phyloP scores from a whole-genome alignment of 1,284 basidiomycete species.

The Ustilago bromivora region DNA sequence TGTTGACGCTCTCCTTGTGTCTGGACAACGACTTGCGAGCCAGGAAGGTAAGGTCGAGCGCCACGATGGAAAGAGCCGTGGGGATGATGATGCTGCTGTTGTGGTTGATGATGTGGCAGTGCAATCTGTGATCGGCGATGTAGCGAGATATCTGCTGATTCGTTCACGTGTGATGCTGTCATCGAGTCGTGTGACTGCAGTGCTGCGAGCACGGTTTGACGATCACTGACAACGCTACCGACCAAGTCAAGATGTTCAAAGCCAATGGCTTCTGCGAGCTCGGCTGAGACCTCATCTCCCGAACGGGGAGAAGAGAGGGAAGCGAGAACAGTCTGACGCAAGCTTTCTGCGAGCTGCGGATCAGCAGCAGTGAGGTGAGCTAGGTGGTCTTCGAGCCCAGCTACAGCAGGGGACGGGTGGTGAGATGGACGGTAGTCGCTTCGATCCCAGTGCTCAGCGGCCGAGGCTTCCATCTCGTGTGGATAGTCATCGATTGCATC shows the following conservation, averaged over 20 bases:
- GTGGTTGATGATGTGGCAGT: conserved; percentile 12
- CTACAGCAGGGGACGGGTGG: conserved; percentile 21
- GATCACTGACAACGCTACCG: conserved; percentile 69
- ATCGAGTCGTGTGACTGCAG: conserved; percentile 1
- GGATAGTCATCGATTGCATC: conserved; percentile 27
- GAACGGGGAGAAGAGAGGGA: conserved; percentile 32
- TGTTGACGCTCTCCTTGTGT: conserved; percentile 63
- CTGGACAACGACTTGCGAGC: conserved; percentile 66
- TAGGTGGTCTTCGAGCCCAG: conserved; percentile 34
- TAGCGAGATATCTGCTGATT: conserved; percentile 33
- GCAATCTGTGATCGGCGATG: conserved; percentile 15
- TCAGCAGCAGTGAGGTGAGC: conserved; percentile 28
- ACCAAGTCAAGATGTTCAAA: conserved; percentile 81
- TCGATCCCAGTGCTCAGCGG: conserved; percentile 3
- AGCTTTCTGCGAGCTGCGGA: conserved; percentile 35
- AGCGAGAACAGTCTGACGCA: conserved; percentile 28
- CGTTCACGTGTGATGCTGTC: background rate
- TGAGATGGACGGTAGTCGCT: conserved; percentile 9
- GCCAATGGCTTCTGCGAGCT: conserved; percentile 85
- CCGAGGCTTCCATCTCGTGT: conserved; percentile 24
- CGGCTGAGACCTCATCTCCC: conserved; percentile 79
- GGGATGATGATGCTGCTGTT: conserved; percentile 41
- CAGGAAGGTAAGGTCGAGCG: conserved; percentile 61
- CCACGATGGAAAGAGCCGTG: conserved; percentile 38
- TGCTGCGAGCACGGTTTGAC: conserved; percentile 63